Evolutionary conservation across 441 rosid genomes (phyloP).

Genomic region (Arabidopsis lyrata): DNA sequence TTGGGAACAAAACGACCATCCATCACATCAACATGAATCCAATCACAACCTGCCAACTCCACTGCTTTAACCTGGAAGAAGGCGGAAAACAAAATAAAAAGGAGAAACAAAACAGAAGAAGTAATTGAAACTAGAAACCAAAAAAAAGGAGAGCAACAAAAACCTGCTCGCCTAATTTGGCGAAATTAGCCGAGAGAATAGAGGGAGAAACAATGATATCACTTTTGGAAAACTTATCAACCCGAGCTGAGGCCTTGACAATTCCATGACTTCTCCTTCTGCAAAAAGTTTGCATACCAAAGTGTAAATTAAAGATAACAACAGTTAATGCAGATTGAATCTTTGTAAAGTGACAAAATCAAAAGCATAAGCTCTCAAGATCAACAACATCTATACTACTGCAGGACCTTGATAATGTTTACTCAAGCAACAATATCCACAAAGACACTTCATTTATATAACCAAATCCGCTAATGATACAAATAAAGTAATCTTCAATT

Average conservation of each 20-base stretch:
- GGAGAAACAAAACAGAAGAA: background rate
- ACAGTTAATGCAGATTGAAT: background rate
- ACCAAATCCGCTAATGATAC: background rate
- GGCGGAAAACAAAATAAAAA: background rate
- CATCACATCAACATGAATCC: constrained; percentile 99
- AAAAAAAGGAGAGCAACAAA: background rate
- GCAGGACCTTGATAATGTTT: background rate
- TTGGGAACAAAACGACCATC: constrained; percentile 99
- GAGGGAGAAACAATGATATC: constrained; percentile 94
- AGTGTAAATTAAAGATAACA: too few species aligned
- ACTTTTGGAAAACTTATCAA: constrained; percentile 90
- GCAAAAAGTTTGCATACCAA: too few species aligned
- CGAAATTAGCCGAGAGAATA: constrained; percentile 89
- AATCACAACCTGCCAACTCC: constrained; percentile 97
- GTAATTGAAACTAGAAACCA: background rate
- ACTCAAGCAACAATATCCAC: constrained; percentile 23
- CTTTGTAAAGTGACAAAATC: background rate
- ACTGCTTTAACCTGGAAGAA: constrained; percentile 84
- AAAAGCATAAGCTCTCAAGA: constrained; percentile 3
- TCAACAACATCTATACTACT: constrained; percentile 1
- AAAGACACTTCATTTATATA: background rate
- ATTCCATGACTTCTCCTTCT: constrained; percentile 64
- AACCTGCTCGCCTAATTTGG: constrained; percentile 96
- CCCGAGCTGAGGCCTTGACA: constrained; percentile 91
- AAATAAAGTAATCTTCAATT: background rate